Evolutionary conservation across 257 asterid species (phyloP), one percentile per base, ranked within the genome.

Genomic region (Cinchona pubescens): DNA sequence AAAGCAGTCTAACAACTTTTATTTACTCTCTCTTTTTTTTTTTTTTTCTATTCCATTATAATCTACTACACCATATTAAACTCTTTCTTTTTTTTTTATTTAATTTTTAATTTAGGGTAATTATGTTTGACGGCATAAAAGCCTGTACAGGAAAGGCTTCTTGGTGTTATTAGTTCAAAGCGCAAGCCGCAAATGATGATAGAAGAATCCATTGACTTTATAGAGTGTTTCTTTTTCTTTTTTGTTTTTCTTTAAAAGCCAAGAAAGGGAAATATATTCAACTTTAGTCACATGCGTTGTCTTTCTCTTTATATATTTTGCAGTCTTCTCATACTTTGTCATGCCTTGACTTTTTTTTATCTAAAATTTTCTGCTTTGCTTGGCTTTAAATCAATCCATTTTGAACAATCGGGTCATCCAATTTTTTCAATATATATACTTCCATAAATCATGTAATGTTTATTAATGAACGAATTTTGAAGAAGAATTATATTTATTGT

Each of bases 201-300:
- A 40, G 45, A n/a, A 38, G 14, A 38, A 13, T n/a, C 12, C 27
- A 66, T 65, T 40, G 71, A 66, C 71, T 66, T 66, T n/a, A 66
- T 8, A 16, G 35, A 37, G 51, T 7, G 38, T 66, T 29, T 14
- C 12, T 66, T 23, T 21, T 40, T 0, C 0, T 38, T 40, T 51
- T 27, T 42, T 5, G 1, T 19, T 40, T 21, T 58, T 19, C 42
- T 21, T 55, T 19, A 38, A 49, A 48, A 12, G 62, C 67, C 5
- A 65, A 74, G 37, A 59, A 66, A 48, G 59, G 38, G 53, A 42
- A 46, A 30, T 25, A 65, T 45, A 11, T 2, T 48, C 59, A 37
- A 53, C 84, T 77, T 77, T 74, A 51, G 29, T 73, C 74, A 73
- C 79, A 72, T 73, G 84, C 79, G 25, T 60, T 48, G 68, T 46